Evolutionary conservation across 805 yeast species (phyloP).

Genomic region (Nakazawaea anatomiae): DNA sequence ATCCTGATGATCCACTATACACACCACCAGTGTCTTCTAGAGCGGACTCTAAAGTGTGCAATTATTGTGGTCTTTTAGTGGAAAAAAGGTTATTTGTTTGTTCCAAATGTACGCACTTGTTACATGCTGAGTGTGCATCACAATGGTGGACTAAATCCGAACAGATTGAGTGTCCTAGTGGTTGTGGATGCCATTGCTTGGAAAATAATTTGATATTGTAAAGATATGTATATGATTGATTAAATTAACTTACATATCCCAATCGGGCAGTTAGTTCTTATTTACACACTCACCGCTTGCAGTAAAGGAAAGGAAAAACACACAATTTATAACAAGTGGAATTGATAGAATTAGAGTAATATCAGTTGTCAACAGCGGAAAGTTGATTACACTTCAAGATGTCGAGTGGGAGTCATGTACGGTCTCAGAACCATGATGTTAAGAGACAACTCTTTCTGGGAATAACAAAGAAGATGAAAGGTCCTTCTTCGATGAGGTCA

Average conservation of each 20-base stretch:
- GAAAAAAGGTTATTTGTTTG: slow-evolving; percentile 62
- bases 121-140: slow-evolving; percentile 74
- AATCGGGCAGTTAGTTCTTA: no score
- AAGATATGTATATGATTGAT: not conserved
- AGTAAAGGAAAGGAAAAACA: no score
- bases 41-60: slow-evolving; percentile 40
- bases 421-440: slow-evolving; percentile 21
- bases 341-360: no score
- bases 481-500: not conserved
- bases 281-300: no score
- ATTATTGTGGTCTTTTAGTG: slow-evolving; percentile 58
- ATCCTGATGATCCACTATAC: slow-evolving; percentile 4
- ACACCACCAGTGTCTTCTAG: not conserved
- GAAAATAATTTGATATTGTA: slow-evolving; percentile 11
- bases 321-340: no score
- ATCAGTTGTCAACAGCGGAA: no score
- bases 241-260: no score
- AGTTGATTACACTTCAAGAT: not conserved
- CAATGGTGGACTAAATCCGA: slow-evolving; percentile 63
- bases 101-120: slow-evolving; percentile 66
- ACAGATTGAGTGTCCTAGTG: slow-evolving; percentile 64
- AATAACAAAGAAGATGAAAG: slow-evolving; percentile 21
- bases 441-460: slow-evolving; percentile 28
- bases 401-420: not conserved
- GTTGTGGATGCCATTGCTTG: slow-evolving; percentile 78